phyloP scores from a whole-genome alignment of 768 basidiomycete species.

The Phlegmacium glaucopus region DNA sequence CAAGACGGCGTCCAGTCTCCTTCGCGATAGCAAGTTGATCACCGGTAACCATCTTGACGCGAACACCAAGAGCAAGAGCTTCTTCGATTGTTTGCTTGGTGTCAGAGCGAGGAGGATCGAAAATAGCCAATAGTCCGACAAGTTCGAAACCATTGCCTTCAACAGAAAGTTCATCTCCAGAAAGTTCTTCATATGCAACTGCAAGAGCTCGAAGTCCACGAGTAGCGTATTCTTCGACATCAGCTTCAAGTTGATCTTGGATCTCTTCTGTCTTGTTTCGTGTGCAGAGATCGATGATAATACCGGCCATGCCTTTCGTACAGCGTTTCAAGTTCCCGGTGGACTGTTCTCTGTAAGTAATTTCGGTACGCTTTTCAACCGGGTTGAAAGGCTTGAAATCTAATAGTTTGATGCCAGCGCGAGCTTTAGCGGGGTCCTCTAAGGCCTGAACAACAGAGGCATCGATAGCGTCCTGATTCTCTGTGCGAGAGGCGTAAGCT shows the following conservation, averaged over 20 bases:
- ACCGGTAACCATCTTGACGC: conserved; percentile 99
- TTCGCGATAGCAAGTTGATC: conserved; percentile 99
- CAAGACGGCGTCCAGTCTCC: conserved; percentile 97
- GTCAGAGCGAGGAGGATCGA: conserved; percentile 95
- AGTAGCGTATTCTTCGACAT: conserved; percentile 92
- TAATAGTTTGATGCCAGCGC: conserved; percentile 89
- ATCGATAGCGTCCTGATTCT: conserved; percentile 99
- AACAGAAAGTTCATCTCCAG: conserved; percentile 75
- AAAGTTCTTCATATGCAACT: conserved; percentile 91
- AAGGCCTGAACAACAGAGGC: conserved; percentile 79
- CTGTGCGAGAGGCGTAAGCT: conserved; percentile 95
- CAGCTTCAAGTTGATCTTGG: conserved; percentile 87
- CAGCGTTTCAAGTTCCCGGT: conserved; percentile 95
- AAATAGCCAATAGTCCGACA: conserved; percentile 95
- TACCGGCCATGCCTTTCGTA: conserved; percentile 99
- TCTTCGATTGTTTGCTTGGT: conserved; percentile 99
- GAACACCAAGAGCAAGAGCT: conserved; percentile 92
- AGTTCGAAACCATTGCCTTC: conserved; percentile 97
- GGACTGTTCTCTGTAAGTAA: conserved; percentile 92
- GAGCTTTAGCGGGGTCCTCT: conserved; percentile 67
- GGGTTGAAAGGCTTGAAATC: conserved; percentile 99
- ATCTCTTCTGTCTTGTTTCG: conserved; percentile 94
- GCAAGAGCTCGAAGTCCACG: conserved; percentile 98
- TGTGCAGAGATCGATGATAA: conserved; percentile 95
- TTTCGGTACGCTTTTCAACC: conserved; percentile 98